Evolutionary conservation across 495 filamentous ascomycete species (phyloP), one percentile per base, ranked within the genome.

Genomic region (Sordaria brevicollis): DNA sequence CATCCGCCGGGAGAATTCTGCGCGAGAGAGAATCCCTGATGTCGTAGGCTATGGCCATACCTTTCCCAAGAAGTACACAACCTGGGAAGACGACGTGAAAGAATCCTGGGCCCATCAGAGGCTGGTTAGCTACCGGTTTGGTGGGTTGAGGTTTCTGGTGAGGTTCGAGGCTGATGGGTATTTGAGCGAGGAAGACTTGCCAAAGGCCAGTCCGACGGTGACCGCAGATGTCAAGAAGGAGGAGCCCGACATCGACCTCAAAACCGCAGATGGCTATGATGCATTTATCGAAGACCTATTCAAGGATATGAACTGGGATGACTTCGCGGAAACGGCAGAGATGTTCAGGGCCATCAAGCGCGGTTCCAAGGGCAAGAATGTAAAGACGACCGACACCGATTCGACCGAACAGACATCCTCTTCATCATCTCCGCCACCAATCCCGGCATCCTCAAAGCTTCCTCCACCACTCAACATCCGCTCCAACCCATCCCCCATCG

Each of bases 101-200:
- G 81, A 80, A 10, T 90, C 86, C 0, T 80, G 80, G 36, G 88
- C 88, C 0, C 89, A 91, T 69, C 89, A 92, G 69, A 82, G 90
- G 0, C 69, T 91, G 25, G 73, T 92, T 1, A 76, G 79, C 19
- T 92, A 90, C 76, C 68, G 79, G 0, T 86, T 93, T 68, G 86
- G 75, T 3, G 86, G 84, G 0, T 69, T 90, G 35, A 79, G 81
- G 0, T 84, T 82, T 62, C 65, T 89, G 0, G 77, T 93, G 1
- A 82, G 91, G 1, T 89, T 86, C 65, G 89, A 89, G 36, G 80
- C 78, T 3, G 90, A 93, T 72, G 90, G 89, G 0, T 89, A 89
- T 39, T 1, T 39, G 15, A 39, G 37, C 3, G 37, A 39, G 37
- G 37, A 72, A 21, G 37, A 33, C 8, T 25, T 41, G 34, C 37